A percentile compares a stretch with the other conserved stretches of the same genome.
These are phyloP conservation scores for Carex kokanica DNA, from an alignment of 176 grass and related monocot genomes.

Conservation along the genomic window DNA sequence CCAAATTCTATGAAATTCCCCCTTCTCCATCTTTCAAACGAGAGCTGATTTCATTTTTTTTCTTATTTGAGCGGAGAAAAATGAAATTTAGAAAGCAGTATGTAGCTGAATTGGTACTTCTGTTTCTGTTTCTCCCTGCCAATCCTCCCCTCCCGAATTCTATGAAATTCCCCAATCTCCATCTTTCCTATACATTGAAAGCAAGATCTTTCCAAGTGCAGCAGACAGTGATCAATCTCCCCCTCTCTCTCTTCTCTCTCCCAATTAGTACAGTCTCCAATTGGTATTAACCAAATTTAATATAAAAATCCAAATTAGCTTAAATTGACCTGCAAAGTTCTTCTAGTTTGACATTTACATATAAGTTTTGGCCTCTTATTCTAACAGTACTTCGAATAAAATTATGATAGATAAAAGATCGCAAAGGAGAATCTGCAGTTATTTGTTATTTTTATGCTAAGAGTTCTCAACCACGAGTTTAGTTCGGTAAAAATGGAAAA, in stretches of 20 bases:
- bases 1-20: neutral
- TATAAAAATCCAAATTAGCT: neutral
- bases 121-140: neutral
- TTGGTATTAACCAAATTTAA: neutral
- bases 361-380: neutral
- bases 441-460: neutral
- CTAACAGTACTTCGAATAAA: neutral
- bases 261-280: neutral
- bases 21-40: too few relatives aligned
- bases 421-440: neutral
- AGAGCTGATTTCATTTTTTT: neutral
- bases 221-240: neutral
- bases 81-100: neutral
- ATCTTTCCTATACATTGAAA: neutral
- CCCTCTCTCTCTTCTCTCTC: neutral
- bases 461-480: neutral
- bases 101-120: neutral
- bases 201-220: neutral
- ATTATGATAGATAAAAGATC: neutral
- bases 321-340: neutral
- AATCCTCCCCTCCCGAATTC: neutral
- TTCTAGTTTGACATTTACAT: neutral
- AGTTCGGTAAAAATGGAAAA: neutral
- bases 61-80: neutral
- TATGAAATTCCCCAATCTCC: neutral